A percentile compares a stretch with the other conserved stretches of the same genome.
Conservation (phyloP, 768 basidiomycete genomes). For the Leccinum subtestaceum region DNA sequence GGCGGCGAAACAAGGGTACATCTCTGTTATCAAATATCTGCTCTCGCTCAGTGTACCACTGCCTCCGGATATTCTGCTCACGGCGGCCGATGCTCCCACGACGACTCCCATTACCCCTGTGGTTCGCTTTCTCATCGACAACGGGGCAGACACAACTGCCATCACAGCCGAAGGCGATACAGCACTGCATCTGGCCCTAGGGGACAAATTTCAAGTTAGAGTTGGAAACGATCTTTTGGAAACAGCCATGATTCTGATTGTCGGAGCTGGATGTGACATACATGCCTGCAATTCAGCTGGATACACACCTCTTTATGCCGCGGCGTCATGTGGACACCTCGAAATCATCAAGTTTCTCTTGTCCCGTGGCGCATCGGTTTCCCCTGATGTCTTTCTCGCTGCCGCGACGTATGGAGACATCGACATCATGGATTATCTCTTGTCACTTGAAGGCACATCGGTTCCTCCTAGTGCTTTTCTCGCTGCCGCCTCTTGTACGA, state of each 20-base stretch:
- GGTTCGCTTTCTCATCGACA: not conserved
- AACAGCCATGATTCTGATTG: not conserved
- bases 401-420: not conserved
- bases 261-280: not conserved
- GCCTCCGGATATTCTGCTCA: not conserved
- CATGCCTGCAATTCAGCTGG: not conserved
- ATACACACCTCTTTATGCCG: not conserved
- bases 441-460: not conserved
- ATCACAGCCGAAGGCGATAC: not conserved
- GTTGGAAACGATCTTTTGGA: not conserved
- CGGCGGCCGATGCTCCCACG: too few species aligned
- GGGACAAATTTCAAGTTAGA: accelerated
- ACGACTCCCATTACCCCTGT: not conserved
- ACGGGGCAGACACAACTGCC: not conserved
- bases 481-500: not conserved
- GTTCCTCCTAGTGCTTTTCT: not conserved
- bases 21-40: not conserved
- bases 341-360: not conserved
- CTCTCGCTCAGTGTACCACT: not conserved
- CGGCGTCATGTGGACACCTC: not conserved
- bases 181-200: not conserved
- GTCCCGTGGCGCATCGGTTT: not conserved
- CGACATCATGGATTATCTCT: not conserved
- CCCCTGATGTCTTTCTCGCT: not conserved
- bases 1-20: not conserved